Evolutionary conservation across 2,329 filamentous ascomycete genomes (phyloP).

Genomic region (Keithomyces neogunnii): DNA sequence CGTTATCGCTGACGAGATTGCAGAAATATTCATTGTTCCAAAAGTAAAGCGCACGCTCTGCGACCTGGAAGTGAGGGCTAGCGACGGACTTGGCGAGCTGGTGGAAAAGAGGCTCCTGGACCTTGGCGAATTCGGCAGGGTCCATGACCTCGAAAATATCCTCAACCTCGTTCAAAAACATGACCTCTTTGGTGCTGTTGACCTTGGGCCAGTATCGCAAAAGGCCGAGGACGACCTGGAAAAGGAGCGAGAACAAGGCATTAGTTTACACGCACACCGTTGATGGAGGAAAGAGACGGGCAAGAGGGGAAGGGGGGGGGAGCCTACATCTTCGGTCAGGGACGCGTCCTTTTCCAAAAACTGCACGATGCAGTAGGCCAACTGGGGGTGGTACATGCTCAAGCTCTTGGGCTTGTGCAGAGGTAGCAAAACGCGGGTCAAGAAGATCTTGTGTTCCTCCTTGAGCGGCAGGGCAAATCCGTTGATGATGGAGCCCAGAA

Average conservation of each 20-base stretch:
- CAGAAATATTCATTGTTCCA: slow-evolving; percentile 99
- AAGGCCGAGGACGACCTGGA: slow-evolving; percentile 83
- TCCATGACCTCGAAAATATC: slow-evolving; percentile 99
- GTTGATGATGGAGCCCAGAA: slow-evolving; percentile 97
- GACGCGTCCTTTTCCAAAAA: slow-evolving; percentile 97
- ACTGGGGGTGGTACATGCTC: slow-evolving; percentile 98
- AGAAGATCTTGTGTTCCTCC: slow-evolving; percentile 96
- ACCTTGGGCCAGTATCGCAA: slow-evolving; percentile 98
- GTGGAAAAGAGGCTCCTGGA: slow-evolving; percentile 94
- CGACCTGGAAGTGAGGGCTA: slow-evolving; percentile 97
- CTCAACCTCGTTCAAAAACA: slow-evolving; percentile 98
- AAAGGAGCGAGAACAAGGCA: not conserved
- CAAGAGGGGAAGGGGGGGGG: not conserved
- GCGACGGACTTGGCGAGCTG: slow-evolving; percentile 96
- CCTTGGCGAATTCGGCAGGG: slow-evolving; percentile 94
- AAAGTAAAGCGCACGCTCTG: slow-evolving; percentile 94
- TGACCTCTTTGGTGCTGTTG: slow-evolving; percentile 99
- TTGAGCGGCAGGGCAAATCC: slow-evolving; percentile 94
- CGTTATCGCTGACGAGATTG: slow-evolving; percentile 97
- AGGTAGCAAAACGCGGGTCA: slow-evolving; percentile 86
- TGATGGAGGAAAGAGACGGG: too few relatives aligned
- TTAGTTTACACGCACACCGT: not conserved
- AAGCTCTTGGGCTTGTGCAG: slow-evolving; percentile 97
- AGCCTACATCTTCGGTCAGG: slow-evolving; percentile 81
- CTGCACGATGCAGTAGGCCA: slow-evolving; percentile 98